Evolutionary conservation across 1,139 yeast species (phyloP), one percentile per base, ranked within the genome.

Genomic region (Pichia sp.): DNA sequence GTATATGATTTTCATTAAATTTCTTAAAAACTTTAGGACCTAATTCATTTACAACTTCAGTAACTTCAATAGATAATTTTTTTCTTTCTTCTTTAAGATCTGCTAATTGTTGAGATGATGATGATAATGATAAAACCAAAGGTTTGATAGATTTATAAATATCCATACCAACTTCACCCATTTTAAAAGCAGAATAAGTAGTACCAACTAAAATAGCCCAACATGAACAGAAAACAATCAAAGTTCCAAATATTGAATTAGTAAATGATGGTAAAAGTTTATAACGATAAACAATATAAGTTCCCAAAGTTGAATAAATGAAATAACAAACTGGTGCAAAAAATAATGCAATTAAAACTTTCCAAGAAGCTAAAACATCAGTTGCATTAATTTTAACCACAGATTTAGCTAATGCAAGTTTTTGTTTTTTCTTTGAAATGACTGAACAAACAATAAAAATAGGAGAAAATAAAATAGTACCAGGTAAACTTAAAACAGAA

Each of bases 291-390:
- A 57, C 36, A 8, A 77, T 62, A 55, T 66, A 67, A 3, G 81
- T 70, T 12, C 84, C 80, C 9, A 74, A 50, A 1, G 76, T 54
- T 1, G 90, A 85, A 57, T 83, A 82, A 38, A 79, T 69, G 41
- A 76, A 70, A 60, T 84, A 84, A 29, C 82, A 68, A 2, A 80
- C 56, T 0, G 94, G 94, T 0, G 90, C 87, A 51, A 80, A 67
- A 3, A 78, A 79, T 61, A 82, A 67, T 16, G 86, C 80, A 46
- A 82, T 78, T 45, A 83, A 67, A 30, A 84, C 77, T 57, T 84
- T 84, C 94, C 94, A 82, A 4, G 87, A 78, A 1, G 86, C 89
- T 30, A 82, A 67, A 37, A 83, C 86, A 61, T 83, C 94, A 43
- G 72, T 78, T 12, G 86, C 92, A 52, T 76, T 78, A 45, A 83